Conservation (phyloP, 192 early-diverging fungal genomes). For the Irineochytrium annulatum region DNA sequence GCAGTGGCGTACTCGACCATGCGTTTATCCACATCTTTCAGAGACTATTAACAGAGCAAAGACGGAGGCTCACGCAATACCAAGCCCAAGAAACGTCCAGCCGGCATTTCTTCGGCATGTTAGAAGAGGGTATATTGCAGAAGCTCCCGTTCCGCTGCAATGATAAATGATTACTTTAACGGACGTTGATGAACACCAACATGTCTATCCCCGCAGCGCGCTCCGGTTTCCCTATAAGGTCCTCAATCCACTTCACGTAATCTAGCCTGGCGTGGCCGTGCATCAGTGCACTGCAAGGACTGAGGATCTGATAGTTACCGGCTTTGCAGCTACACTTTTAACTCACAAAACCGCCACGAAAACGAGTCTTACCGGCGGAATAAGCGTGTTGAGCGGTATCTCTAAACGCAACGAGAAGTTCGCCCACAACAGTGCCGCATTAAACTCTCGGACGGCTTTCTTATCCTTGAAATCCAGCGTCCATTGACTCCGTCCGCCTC, state of each 20-base stretch:
- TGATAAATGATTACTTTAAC: slow-evolving; percentile 51
- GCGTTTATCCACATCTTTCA: slow-evolving; percentile 59
- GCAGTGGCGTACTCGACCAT: slow-evolving; percentile 57
- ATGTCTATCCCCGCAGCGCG: not conserved
- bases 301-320: too few relatives aligned
- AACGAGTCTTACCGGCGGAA: slow-evolving; percentile 50
- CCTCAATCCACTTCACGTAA: slow-evolving; percentile 67
- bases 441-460: slow-evolving; percentile 55
- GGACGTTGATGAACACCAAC: slow-evolving; percentile 37
- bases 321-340: not conserved
- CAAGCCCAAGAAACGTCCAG: slow-evolving; percentile 72
- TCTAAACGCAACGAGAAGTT: slow-evolving; percentile 64
- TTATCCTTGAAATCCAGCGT: slow-evolving; percentile 65
- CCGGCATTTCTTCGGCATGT: slow-evolving; percentile 52
- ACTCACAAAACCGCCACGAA: slow-evolving; percentile 10
- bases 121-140: slow-evolving; percentile 87
- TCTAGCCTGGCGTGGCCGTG: slow-evolving; percentile 47
- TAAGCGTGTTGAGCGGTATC: slow-evolving; percentile 63
- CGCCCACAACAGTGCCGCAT: slow-evolving; percentile 51
- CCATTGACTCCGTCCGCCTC: too few relatives aligned
- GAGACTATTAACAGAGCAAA: not conserved
- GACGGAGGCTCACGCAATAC: slow-evolving; percentile 22
- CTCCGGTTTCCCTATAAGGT: slow-evolving; percentile 40
- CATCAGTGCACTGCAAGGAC: not conserved
- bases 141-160: slow-evolving; percentile 77